Percentiles rank a stretch among this genome's conserved stretches.
Evolutionary conservation across 179 eudicot genomes (phyloP).

Genomic region (Corrigiola litoralis): DNA sequence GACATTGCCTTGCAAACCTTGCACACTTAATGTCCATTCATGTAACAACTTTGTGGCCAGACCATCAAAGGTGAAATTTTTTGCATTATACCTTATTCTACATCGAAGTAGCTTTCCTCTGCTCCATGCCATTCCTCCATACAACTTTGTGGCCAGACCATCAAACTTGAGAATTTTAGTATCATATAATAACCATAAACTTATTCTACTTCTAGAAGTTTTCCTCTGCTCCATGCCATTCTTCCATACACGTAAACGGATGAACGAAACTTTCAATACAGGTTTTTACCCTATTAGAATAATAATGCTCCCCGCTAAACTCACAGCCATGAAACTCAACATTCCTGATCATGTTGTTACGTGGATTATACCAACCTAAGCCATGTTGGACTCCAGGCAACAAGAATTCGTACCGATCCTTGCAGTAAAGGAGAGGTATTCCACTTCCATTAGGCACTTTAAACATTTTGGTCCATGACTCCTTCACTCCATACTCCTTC

Average conservation of each 20-base stretch:
- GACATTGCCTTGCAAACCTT: too few relatives aligned
- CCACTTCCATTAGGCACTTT: conserved; percentile 13
- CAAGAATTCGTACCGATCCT: conserved; percentile 5
- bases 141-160: too few relatives aligned
- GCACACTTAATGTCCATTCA: too few relatives aligned
- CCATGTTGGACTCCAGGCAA: conserved; percentile 5
- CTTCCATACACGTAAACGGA: conserved; percentile 1
- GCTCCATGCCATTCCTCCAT: too few relatives aligned
- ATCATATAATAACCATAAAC: too few relatives aligned
- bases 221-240: neutral
- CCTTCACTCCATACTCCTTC: conserved; percentile 12
- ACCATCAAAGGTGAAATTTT: too few relatives aligned
- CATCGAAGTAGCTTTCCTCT: too few relatives aligned
- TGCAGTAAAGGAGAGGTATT: conserved; percentile 1
- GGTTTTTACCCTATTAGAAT: conserved; percentile 4
- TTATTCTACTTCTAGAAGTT: neutral
- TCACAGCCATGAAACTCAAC: conserved; percentile 19
- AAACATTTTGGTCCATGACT: conserved; percentile 11
- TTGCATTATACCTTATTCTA: too few relatives aligned
- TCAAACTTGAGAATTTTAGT: too few relatives aligned
- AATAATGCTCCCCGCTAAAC: conserved; percentile 11
- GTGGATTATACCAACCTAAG: conserved; percentile 14
- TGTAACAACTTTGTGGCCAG: too few relatives aligned
- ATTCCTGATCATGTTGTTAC: neutral
- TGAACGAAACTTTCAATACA: conserved; percentile 14